phyloP scores from a whole-genome alignment of 2,329 filamentous ascomycete genomes.

The Fusarium sp. region DNA sequence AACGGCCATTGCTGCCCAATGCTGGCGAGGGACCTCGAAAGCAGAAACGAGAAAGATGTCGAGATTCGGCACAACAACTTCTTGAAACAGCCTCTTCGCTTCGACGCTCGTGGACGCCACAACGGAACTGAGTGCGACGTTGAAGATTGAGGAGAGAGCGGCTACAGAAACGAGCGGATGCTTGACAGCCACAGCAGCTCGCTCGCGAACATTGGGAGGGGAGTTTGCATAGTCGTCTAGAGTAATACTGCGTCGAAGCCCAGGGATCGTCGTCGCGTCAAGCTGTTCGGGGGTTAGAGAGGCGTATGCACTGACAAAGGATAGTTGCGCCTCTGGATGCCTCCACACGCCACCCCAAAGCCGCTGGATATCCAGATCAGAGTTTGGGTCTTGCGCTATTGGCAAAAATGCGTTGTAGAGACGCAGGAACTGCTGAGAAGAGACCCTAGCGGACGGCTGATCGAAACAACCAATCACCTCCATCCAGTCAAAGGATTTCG shows the following conservation, averaged over 20 bases:
- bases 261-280: slow-evolving; percentile 86
- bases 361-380: slow-evolving; percentile 81
- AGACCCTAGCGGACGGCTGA: slow-evolving; percentile 79
- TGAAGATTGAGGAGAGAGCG: slow-evolving; percentile 78
- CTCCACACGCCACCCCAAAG: slow-evolving; percentile 94
- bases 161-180: slow-evolving; percentile 91
- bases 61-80: slow-evolving; percentile 78
- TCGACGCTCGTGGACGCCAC: slow-evolving; percentile 72
- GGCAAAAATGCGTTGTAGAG: slow-evolving; percentile 84
- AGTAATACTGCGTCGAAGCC: slow-evolving; percentile 82
- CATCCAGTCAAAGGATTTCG: slow-evolving; percentile 75
- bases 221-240: slow-evolving; percentile 66
- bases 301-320: slow-evolving; percentile 91
- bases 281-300: slow-evolving; percentile 80
- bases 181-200: slow-evolving; percentile 74
- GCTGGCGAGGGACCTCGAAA: slow-evolving; percentile 77
- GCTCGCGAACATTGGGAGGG: slow-evolving; percentile 61
- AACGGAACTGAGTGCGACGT: slow-evolving; percentile 71
- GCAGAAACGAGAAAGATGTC: slow-evolving; percentile 84
- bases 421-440: slow-evolving; percentile 82
- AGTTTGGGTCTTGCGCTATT: slow-evolving; percentile 67
- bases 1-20: slow-evolving; percentile 79
- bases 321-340: slow-evolving; percentile 87
- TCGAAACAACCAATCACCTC: slow-evolving; percentile 85
- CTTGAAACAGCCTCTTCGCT: slow-evolving; percentile 74